Base-by-base conservation (phyloP, 352 stramenopile genomes). In the Globisporangium alternatum region DNA sequence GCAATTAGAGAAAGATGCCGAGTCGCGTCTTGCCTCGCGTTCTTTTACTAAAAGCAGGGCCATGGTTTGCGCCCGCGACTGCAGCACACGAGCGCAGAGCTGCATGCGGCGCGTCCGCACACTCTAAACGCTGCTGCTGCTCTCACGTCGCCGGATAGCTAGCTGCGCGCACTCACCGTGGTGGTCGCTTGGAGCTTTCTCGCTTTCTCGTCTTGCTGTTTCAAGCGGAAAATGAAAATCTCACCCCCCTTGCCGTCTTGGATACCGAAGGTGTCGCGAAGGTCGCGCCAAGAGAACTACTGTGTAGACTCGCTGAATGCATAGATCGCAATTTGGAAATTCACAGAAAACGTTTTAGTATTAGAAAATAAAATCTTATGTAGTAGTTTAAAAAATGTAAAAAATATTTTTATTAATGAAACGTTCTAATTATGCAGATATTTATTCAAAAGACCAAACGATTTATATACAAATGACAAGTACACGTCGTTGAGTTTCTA, bases 311-410 rank as follows among this genome's bases (percentile, higher is more conserved):
- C 53, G 31, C 33, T 60, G 33, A 60, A 21, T 8, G 35, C 53
- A 60, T 60, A 60, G 53, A 60, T 60, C 53, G 53, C 53, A 47
- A 19, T 31, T n/a, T 33, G 13, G n/a, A n/a, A n/a, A n/a, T n/a
- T n/a, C n/a, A n/a, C n/a, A n/a, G n/a, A n/a, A n/a, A n/a, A n/a
- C n/a, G n/a, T n/a, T n/a, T n/a, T n/a, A n/a, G n/a, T n/a, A n/a
- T n/a, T n/a, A n/a, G n/a, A n/a, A n/a, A n/a, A n/a, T n/a, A n/a
- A n/a, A n/a, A n/a, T n/a, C n/a, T n/a, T n/a, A n/a, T n/a, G n/a
- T n/a, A n/a, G n/a, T n/a, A n/a, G n/a, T n/a, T n/a, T n/a, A n/a
- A n/a, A n/a, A n/a, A n/a, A n/a, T n/a, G n/a, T n/a, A n/a, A n/a
- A n/a, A n/a, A n/a, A n/a, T n/a, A n/a, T n/a, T n/a, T n/a, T n/a